phyloP scores from a whole-genome alignment of 306 rosid genomes.

The Purshia tridentata region DNA sequence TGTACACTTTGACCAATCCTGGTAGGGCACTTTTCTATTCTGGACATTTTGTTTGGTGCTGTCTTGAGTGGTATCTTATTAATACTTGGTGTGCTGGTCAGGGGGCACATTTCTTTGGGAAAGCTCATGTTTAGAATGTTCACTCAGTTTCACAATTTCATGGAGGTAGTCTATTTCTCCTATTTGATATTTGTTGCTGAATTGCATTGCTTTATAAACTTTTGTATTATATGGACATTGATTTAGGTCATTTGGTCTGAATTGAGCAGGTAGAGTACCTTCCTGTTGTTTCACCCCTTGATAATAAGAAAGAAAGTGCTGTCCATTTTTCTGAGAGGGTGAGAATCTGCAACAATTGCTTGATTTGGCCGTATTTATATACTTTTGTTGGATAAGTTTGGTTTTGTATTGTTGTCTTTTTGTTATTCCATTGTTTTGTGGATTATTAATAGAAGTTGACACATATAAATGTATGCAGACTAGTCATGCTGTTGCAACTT shows the following conservation, averaged over 20 bases:
- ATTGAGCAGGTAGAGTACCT: conserved; percentile 88
- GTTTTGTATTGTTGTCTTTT: background rate
- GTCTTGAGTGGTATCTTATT: conserved; percentile 24
- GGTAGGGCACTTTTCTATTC: conserved; percentile 51
- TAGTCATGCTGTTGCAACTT: conserved; percentile 65
- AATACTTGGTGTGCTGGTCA: conserved; percentile 29
- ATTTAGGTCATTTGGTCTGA: conserved; percentile 23
- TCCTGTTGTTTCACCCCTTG: conserved; percentile 69
- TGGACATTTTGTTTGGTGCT: conserved; percentile 24
- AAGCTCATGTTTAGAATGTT: conserved; percentile 94
- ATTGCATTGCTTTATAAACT: conserved; percentile 8
- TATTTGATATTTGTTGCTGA: background rate
- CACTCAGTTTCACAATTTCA: conserved; percentile 91
- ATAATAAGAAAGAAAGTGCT: conserved; percentile 72
- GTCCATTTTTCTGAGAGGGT: conserved; percentile 73
- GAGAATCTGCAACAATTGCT: conserved; percentile 29
- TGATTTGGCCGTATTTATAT: no score
- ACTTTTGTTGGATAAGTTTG: no score
- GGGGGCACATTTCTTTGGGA: conserved; percentile 82
- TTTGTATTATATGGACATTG: conserved; percentile 15
- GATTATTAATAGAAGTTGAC: conserved; percentile 11
- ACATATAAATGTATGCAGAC: conserved; percentile 56
- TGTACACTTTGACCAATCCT: conserved; percentile 96
- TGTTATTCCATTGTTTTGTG: conserved; percentile 10
- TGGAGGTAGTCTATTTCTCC: conserved; percentile 60